These are phyloP conservation scores for Fomes fomentarius DNA, from an alignment of 1,284 basidiomycete species.

Conservation along the genomic window DNA sequence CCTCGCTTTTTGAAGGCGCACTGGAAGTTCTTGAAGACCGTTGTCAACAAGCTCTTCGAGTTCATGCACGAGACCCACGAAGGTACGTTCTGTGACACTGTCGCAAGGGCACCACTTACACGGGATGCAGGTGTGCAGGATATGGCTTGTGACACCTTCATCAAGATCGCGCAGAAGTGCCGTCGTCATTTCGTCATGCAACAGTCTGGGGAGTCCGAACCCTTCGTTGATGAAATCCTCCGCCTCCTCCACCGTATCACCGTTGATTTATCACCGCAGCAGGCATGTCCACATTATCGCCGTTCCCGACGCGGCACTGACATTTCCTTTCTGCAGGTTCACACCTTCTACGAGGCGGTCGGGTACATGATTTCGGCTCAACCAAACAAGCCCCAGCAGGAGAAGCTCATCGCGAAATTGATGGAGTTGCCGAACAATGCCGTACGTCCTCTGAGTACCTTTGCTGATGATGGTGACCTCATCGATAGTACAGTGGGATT, in stretches of 20 bases:
- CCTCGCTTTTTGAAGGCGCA: constrained; percentile 99
- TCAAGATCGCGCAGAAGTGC: constrained; percentile 99
- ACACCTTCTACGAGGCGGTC: constrained; percentile 97
- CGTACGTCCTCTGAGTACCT: constrained; percentile 47
- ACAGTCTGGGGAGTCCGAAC: constrained; percentile 96
- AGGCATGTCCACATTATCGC: constrained; percentile 50
- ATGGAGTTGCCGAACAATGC: constrained; percentile 99
- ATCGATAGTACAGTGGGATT: constrained; percentile 79
- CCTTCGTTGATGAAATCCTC: constrained; percentile 98
- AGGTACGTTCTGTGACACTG: constrained; percentile 49
- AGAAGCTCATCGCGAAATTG: constrained; percentile 91
- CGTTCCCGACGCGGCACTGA: constrained; percentile 1
- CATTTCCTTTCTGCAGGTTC: constrained; percentile 59
- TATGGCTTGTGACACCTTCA: constrained; percentile 99
- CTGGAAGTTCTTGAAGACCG: constrained; percentile 99
- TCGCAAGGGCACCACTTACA: constrained; percentile 12
- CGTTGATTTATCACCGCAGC: constrained; percentile 92
- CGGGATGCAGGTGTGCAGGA: constrained; percentile 86
- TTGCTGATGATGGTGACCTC: background rate
- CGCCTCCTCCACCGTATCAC: constrained; percentile 93
- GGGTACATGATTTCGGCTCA: constrained; percentile 99
- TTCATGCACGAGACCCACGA: constrained; percentile 99
- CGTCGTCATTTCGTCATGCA: constrained; percentile 98
- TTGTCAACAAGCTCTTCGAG: constrained; percentile 99
- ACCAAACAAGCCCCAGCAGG: constrained; percentile 96